Base-by-base conservation (phyloP, 2,329 filamentous ascomycete species). In the Chaetomium olivaceum region DNA sequence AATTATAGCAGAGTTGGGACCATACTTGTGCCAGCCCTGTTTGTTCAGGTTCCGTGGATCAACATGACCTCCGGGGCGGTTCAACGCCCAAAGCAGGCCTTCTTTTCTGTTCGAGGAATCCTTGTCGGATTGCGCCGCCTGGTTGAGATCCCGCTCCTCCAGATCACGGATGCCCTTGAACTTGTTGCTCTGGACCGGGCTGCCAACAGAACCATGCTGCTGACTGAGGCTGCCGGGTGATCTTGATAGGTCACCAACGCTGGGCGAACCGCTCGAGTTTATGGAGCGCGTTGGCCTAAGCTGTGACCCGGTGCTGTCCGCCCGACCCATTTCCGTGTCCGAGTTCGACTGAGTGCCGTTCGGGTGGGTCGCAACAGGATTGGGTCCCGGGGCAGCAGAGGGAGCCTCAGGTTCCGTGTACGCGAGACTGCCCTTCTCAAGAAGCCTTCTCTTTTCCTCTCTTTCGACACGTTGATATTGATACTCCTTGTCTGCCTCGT, bases 21-120 rank as follows among this genome's bases (percentile, higher is more conserved):
- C 90, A 80, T 82, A 96, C 91, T 99, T 99, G 78, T 99, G 95
- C 95, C 95, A 99, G 59, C 92, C 93, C 78, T 96, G 93, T 76
- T 98, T 97, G 75, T 97, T 98, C 72, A 99, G 82, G 21, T 92
- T 93, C 72, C 95, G 92, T 11, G 95, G 95, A 76, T 99, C 96
- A 31, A 95, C 93, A 76, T 99, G 95, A 64, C 92, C 94, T 21
- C 93, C 93, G 3, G 94, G 94, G 69, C 92, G 87, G 74, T 94
- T 98, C 54, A 98, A 81, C 29, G 96, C 93, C 95, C 95, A 99
- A 8, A 99, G 79, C 11, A 99, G 82, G 6, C 95, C 96, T 80
- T 99, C 95, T 76, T 98, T 99, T 54, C 92, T 87, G 71, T 94
- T 90, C 55, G 89, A 85, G 4, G 84, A 85, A 70, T 83, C 82